Percentiles rank a stretch among this genome's conserved stretches.
Conservation (phyloP, 2,329 filamentous ascomycete genomes). For the Fusarium sp. region DNA sequence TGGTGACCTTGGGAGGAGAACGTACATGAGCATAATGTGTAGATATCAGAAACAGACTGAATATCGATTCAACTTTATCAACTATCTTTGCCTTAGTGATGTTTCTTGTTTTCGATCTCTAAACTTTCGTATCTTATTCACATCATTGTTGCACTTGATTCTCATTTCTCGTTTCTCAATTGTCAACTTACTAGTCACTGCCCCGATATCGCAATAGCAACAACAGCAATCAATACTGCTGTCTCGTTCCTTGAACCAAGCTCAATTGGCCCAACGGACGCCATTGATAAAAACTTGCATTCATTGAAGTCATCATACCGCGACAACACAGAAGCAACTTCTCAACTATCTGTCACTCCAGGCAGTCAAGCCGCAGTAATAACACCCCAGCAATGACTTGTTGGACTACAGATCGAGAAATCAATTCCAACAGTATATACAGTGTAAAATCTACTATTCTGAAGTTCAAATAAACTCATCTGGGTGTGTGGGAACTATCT, state of each 20-base stretch:
- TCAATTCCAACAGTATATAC: not conserved
- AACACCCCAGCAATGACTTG: rapidly evolving
- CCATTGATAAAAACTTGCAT: rapidly evolving
- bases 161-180: not conserved
- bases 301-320: not conserved
- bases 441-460: not conserved
- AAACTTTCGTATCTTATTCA: not conserved
- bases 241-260: not conserved
- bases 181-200: not conserved
- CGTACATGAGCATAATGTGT: conserved; percentile 36
- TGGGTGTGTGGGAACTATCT: not conserved
- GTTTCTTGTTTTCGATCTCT: not conserved
- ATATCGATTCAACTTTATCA: conserved; percentile 10
- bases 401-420: rapidly evolving
- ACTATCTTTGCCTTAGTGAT: not conserved
- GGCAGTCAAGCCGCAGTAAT: rapidly evolving
- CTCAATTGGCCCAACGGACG: no score
- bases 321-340: not conserved
- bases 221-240: not conserved
- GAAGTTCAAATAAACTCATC: not conserved
- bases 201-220: not conserved
- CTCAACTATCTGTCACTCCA: rapidly evolving
- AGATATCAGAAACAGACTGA: conserved; percentile 38
- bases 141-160: not conserved
- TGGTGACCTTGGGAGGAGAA: not conserved